These are phyloP conservation scores for Diophrys sp. DNA, from an alignment of 73 alveolate species.

Conservation along the genomic window DNA sequence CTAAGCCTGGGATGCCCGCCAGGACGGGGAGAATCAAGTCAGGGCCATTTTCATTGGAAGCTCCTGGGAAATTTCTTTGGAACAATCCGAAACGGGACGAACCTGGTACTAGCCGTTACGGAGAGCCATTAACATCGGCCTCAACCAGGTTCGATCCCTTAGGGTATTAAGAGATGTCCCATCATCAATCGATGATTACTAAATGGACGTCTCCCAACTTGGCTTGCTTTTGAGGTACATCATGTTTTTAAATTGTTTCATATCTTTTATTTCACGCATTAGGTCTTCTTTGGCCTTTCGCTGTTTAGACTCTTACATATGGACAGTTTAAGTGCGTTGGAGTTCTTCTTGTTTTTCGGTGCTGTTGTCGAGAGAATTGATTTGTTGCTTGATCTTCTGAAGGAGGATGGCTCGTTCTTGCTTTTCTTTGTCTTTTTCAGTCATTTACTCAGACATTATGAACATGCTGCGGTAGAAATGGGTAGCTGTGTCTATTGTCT, in stretches of 20 bases:
- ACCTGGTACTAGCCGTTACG: no score
- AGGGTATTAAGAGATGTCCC: no score
- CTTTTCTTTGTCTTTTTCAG: not conserved
- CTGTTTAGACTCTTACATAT: not conserved
- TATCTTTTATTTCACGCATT: not conserved
- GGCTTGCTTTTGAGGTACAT: not conserved
- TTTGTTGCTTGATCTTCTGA: not conserved
- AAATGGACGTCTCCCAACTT: no score
- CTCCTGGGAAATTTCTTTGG: no score
- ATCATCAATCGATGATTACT: no score
- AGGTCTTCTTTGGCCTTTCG: not conserved
- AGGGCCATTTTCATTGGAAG: no score
- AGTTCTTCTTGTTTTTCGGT: not conserved
- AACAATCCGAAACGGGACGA: no score
- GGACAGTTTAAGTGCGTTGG: not conserved
- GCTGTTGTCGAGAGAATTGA: not conserved
- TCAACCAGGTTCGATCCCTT: no score
- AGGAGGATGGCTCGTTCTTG: not conserved
- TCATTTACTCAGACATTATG: not conserved
- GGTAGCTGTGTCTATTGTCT: not conserved
- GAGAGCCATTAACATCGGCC: no score
- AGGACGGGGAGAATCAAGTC: no score
- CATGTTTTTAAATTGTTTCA: not conserved
- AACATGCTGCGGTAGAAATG: not conserved
- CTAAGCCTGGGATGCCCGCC: no score